Conservation (phyloP, 2,329 filamentous ascomycete genomes). For the Aspergillus neotritici region DNA sequence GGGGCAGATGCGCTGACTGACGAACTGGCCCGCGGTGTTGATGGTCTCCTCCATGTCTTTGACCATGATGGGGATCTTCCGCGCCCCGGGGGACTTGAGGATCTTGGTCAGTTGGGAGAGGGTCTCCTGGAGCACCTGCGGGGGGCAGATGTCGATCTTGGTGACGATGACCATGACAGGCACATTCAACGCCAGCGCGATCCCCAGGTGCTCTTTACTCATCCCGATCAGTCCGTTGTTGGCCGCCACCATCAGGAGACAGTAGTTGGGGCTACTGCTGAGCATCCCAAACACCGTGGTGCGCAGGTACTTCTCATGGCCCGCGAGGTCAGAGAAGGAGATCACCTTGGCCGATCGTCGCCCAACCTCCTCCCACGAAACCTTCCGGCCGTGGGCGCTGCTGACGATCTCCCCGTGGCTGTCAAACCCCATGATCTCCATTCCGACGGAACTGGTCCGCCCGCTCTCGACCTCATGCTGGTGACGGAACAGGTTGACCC, state of each 20-base stretch:
- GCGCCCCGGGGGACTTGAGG: slow-evolving; percentile 83
- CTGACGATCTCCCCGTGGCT: slow-evolving; percentile 75
- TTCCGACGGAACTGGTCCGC: slow-evolving; percentile 89
- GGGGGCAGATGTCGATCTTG: slow-evolving; percentile 97
- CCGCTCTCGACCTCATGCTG: slow-evolving; percentile 98
- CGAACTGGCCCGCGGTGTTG: slow-evolving; percentile 92
- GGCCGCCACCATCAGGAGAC: slow-evolving; percentile 93
- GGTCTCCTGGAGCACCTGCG: slow-evolving; percentile 90
- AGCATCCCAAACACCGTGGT: slow-evolving; percentile 95
- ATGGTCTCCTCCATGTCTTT: slow-evolving; percentile 87
- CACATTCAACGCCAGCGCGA: slow-evolving; percentile 88
- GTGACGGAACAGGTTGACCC: slow-evolving; percentile 93
- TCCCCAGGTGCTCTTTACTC: slow-evolving; percentile 96
- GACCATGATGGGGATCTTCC: slow-evolving; percentile 95
- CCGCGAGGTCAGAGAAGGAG: slow-evolving; percentile 89
- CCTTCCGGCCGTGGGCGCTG: slow-evolving; percentile 74
- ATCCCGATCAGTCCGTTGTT: slow-evolving; percentile 97
- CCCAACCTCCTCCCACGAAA: slow-evolving; percentile 97
- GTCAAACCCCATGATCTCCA: slow-evolving; percentile 99
- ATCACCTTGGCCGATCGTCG: slow-evolving; percentile 93
- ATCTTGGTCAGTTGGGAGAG: slow-evolving; percentile 88
- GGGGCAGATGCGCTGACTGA: slow-evolving; percentile 90
- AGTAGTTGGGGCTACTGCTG: slow-evolving; percentile 94
- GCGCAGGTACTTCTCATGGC: slow-evolving; percentile 89
- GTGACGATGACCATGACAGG: slow-evolving; percentile 97